Conservation (phyloP, 2,329 filamentous ascomycete genomes). For the Lecanicillium sp. region DNA sequence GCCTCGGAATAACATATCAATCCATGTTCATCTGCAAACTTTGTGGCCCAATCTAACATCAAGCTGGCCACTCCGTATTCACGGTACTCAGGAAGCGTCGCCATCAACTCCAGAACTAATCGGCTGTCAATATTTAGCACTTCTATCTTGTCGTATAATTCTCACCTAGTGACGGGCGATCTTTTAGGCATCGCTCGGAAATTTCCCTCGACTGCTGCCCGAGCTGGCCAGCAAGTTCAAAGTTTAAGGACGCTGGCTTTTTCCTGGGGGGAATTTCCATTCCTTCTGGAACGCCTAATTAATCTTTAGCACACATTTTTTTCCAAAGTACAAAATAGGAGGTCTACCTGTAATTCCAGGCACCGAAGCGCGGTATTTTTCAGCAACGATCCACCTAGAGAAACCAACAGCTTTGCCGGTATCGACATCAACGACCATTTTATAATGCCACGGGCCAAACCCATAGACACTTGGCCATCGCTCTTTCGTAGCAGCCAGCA, state of each 20-base stretch:
- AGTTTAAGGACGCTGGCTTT: conserved; percentile 2
- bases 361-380: neutral
- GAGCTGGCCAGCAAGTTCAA: neutral
- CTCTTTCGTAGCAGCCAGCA: conserved; percentile 1
- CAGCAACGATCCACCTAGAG: conserved; percentile 2
- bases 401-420: conserved; percentile 3
- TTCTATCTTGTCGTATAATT: neutral
- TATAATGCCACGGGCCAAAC: conserved; percentile 4
- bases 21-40: conserved; percentile 5
- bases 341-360: conserved; percentile 3
- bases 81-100: conserved; percentile 3
- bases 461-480: conserved; percentile 6
- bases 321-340: no score
- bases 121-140: neutral
- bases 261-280: conserved; percentile 2
- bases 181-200: neutral
- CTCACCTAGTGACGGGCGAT: neutral
- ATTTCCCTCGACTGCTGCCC: neutral
- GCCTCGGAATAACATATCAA: conserved; percentile 1
- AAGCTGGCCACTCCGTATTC: neutral
- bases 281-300: conserved; percentile 4
- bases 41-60: conserved; percentile 3
- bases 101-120: conserved; percentile 1
- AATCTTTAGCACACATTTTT: neutral
- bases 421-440: conserved; percentile 1